Conservation (phyloP, 23 red algal species). For the Gracilaria caudata region DNA sequence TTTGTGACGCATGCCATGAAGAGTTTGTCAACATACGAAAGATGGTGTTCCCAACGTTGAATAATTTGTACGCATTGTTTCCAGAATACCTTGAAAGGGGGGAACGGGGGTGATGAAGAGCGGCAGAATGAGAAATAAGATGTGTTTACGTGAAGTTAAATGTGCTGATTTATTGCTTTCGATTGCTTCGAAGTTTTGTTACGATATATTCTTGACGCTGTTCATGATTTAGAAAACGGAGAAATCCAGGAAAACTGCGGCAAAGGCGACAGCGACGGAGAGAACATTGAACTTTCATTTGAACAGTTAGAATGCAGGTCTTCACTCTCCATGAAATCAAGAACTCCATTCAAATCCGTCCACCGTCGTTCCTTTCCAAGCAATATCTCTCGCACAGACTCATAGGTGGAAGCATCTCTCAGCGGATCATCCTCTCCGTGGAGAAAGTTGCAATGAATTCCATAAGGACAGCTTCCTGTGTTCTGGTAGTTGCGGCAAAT, state of each 20-base stretch:
- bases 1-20: too few relatives aligned
- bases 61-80: too few relatives aligned
- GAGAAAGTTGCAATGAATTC: constrained; percentile 81
- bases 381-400: not conserved
- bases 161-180: too few relatives aligned
- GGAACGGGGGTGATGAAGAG: too few relatives aligned
- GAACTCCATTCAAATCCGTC: not conserved
- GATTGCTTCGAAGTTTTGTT: too few relatives aligned
- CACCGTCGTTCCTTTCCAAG: not conserved
- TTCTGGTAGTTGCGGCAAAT: constrained; percentile 80
- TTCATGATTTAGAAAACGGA: too few relatives aligned
- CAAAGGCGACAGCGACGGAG: not conserved
- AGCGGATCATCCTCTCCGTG: constrained; percentile 35
- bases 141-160: too few relatives aligned
- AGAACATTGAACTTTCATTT: not conserved
- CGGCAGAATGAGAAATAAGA: too few relatives aligned
- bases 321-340: not conserved
- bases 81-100: too few relatives aligned
- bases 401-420: not conserved
- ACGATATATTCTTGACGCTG: too few relatives aligned
- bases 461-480: constrained; percentile 80
- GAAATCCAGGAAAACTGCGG: constrained; percentile 10
- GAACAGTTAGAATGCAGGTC: not conserved
- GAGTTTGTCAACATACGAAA: too few relatives aligned
- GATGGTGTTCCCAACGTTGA: too few relatives aligned